Evolutionary conservation across 192 early-diverging fungal genomes (phyloP), one percentile per base, ranked within the genome.

Genomic region (Coemansia reversa): DNA sequence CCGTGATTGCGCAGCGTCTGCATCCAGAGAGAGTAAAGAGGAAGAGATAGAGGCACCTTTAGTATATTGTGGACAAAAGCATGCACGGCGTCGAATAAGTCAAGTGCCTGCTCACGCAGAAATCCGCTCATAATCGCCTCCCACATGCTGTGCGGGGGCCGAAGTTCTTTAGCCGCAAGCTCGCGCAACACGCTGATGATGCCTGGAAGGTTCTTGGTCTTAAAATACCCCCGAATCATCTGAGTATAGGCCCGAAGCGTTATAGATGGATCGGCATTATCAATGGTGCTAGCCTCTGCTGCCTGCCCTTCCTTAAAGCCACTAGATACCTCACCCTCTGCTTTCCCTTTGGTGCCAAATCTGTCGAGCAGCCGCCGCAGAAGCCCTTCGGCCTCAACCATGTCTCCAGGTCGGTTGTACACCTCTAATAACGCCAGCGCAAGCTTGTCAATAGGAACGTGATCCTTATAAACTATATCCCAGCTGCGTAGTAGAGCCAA

Each of bases 11-110:
- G 69, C 59, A 81, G 59, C 48, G 67, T 23, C 24, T 60, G 73
- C 79, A 81, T 81, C 79, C 79, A 81, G 42, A 47, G 32, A 11
- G 66, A 59, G 62, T 81, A 81, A 27, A 81, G 58, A 8, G 79
- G 74, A 52, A 76, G 48, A 6, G 79, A 73, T 9, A 81, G 69
- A 20, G 79, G 79, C 47, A 67, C 52, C 28, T 58, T 55, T 9
- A 76, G 54, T n/a, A 53, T 58, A 27, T 81, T 67, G 16, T 71
- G 66, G 33, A 76, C 32, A 45, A 68, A 76, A 20, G 67, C 79
- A 28, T 70, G 74, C 32, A 63, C 60, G 0, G 67, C 59, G 22
- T 76, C 74, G 42, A 81, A 81, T 58, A 81, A 56, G 23, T 81
- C 79, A 9, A 81, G 64, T 5, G 74, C 74, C 35, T 81, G 74